Base-by-base conservation (phyloP, 2,329 filamentous ascomycete genomes). In the Aureobasidium sp. region DNA sequence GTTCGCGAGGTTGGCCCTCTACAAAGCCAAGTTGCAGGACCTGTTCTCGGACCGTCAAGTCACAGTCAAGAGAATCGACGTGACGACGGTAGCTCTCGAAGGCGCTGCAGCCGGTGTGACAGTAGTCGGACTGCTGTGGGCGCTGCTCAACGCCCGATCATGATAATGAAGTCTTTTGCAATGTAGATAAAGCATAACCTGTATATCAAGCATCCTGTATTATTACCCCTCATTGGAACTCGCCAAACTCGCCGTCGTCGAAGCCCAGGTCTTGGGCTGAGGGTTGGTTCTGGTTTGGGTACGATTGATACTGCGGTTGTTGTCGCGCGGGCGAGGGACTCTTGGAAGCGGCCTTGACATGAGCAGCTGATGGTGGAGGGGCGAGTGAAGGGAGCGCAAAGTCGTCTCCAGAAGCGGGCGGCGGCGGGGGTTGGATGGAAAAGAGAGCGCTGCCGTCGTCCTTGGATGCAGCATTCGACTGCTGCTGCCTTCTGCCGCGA, bases 161-260 rank as follows among this genome's bases (percentile, higher is more conserved):
- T 45, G 37, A 49, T 47, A 45, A 45, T 25, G 42, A 58, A 55
- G 33, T 37, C 60, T 45, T 53, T 51, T 53, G 51, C 57, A 51
- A 40, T 53, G 45, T 45, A 57, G 37, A 57, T 37, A 60, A 33
- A 59, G 35, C 46, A 50, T 46, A 59, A 35, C 46, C 29, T 43
- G 55, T 64, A 51, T 60, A 54, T 42, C 38, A 60, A 60, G n/a
- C 54, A 42, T 21, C 53, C 42, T 57, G 51, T 49, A 51, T 47
- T 35, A 59, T 43, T 38, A 43, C n/a, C 21, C 21, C 33, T 72
- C 66, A 81, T 68, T 82, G 79, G 75, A 95, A 95, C 74, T 95
- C 90, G 21, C 89, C 90, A 81, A 91, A 92, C 69, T 93, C 87
- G 1, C 90, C 90, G 70, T 95, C 89, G 68, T 95, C 90, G 67